phyloP scores from a whole-genome alignment of 192 early-diverging fungal genomes.

The Haplosporangium gracile region DNA sequence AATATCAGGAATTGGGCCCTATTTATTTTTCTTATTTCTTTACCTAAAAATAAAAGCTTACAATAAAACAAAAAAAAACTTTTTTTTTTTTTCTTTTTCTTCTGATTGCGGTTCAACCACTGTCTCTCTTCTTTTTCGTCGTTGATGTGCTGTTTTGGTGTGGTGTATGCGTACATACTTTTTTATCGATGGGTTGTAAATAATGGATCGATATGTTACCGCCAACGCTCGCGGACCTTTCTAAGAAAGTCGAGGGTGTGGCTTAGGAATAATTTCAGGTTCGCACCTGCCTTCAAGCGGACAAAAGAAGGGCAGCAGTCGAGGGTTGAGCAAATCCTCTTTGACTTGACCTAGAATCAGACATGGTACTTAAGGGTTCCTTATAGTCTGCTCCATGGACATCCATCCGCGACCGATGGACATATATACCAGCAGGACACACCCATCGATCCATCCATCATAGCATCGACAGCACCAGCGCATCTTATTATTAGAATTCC shows the following conservation, averaged over 20 bases:
- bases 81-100: constrained; percentile 31
- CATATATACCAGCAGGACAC: not conserved
- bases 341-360: constrained; percentile 12
- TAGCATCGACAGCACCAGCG: not conserved
- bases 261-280: not conserved
- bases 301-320: not conserved
- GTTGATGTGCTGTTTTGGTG: not conserved
- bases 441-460: constrained; percentile 5
- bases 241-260: not conserved
- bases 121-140: not conserved
- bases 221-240: no score
- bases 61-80: constrained; percentile 24
- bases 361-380: constrained; percentile 10
- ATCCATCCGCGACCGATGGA: no score
- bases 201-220: no score
- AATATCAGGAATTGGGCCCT: not conserved
- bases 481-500: not conserved
- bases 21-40: not conserved
- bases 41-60: constrained; percentile 7
- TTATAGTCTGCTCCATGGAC: not conserved
- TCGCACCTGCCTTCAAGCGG: not conserved
- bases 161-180: not conserved
- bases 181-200: no score
- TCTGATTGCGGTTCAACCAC: not conserved
- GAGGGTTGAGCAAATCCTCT: constrained; percentile 8